A percentile compares a stretch with the other conserved stretches of the same genome.
Conservation (phyloP, 148 eudicot species). For the Spergularia bocconei region DNA sequence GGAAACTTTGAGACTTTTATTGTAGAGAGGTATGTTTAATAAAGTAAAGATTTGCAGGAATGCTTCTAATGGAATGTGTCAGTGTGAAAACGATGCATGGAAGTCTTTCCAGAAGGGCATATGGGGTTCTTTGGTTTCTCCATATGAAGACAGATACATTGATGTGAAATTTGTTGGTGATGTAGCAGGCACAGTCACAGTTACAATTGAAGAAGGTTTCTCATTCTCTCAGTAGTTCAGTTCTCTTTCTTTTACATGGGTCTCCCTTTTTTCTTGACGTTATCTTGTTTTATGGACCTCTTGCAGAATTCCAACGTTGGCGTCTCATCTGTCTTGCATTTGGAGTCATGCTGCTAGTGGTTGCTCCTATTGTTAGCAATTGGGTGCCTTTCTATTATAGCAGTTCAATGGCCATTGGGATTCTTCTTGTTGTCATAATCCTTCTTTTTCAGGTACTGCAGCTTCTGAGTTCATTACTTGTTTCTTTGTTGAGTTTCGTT, state of each 20-base stretch:
- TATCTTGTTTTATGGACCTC: neutral
- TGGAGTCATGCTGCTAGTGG: slow-evolving; percentile 58
- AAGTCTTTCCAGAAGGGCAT: slow-evolving; percentile 58
- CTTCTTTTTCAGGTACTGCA: slow-evolving; percentile 82
- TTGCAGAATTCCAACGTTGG: slow-evolving; percentile 85
- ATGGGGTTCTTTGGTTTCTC: slow-evolving; percentile 71
- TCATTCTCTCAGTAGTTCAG: neutral
- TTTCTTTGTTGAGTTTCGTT: neutral
- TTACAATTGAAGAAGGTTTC: slow-evolving; percentile 67
- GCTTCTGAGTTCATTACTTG: neutral
- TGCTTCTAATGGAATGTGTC: slow-evolving; percentile 70
- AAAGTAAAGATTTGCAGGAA: slow-evolving; percentile 49
- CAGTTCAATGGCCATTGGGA: slow-evolving; percentile 88
- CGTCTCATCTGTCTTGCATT: slow-evolving; percentile 61
- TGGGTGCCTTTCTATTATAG: slow-evolving; percentile 98
- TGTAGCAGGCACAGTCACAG: slow-evolving; percentile 68
- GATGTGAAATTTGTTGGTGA: slow-evolving; percentile 79
- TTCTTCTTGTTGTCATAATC: slow-evolving; percentile 76
- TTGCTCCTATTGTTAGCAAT: slow-evolving; percentile 83
- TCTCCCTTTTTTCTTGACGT: neutral
- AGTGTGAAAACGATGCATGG: slow-evolving; percentile 81
- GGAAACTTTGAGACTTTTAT: neutral
- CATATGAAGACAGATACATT: slow-evolving; percentile 68
- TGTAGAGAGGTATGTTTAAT: slow-evolving; percentile 1
- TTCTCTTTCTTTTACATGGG: neutral